phyloP scores from a whole-genome alignment of 2,329 filamentous ascomycete genomes.

The Neofusicoccum cordaticola region DNA sequence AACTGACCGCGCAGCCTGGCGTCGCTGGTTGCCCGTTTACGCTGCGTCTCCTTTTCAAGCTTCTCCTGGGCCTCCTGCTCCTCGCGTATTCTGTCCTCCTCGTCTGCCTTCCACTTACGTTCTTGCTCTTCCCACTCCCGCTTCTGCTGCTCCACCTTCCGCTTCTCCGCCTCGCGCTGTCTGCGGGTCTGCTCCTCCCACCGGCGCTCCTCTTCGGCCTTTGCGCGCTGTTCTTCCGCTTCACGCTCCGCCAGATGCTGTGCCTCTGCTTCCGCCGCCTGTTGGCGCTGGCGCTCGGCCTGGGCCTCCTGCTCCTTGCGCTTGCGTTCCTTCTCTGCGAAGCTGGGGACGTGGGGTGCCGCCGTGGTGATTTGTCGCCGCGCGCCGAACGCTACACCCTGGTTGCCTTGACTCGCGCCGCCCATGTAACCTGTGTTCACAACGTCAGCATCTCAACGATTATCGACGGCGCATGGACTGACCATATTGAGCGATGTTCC shows the following conservation, averaged over 20 bases:
- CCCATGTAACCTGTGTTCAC: constrained; percentile 72
- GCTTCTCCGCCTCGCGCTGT: constrained; percentile 57
- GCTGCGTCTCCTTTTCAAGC: constrained; percentile 64
- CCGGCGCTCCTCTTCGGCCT: constrained; percentile 61
- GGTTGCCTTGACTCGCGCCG: constrained; percentile 90
- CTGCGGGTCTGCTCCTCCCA: constrained; percentile 66
- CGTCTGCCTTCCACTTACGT: constrained; percentile 71
- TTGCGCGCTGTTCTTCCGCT: constrained; percentile 62
- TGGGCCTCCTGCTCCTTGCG: constrained; percentile 56
- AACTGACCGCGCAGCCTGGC: constrained; percentile 75
- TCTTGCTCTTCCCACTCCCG: constrained; percentile 76
- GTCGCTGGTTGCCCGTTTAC: constrained; percentile 60
- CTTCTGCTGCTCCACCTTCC: constrained; percentile 64
- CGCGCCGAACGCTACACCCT: constrained; percentile 88
- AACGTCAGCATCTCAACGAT: not conserved
- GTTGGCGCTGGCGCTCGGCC: constrained; percentile 49
- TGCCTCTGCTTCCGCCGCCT: constrained; percentile 53
- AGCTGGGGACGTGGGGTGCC: constrained; percentile 71
- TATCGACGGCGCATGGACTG: not conserved
- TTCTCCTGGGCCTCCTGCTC: constrained; percentile 70
- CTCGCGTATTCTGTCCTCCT: constrained; percentile 67
- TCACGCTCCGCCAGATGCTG: constrained; percentile 50
- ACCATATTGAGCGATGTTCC: constrained; percentile 96
- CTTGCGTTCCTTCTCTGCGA: constrained; percentile 79
- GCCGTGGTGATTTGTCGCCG: constrained; percentile 88